Percentiles rank a stretch among this genome's conserved stretches.
These are phyloP conservation scores for Venustampulla echinocandica DNA, from an alignment of 495 filamentous ascomycete genomes.

Conservation along the genomic window DNA sequence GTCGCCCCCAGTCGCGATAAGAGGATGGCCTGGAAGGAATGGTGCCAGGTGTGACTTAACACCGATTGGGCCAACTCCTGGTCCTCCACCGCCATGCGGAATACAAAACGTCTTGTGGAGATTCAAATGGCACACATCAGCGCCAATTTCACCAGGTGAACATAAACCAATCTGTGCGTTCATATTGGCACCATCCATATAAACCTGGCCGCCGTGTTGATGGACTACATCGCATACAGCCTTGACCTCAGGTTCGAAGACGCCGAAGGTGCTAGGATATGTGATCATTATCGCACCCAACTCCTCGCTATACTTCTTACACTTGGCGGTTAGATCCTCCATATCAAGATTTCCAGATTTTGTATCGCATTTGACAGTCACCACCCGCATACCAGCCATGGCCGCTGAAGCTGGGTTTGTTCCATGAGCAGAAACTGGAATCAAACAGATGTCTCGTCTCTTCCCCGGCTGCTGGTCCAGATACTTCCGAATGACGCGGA, in stretches of 20 bases:
- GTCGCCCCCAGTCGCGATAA: constrained; percentile 54
- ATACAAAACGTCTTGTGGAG: constrained; percentile 99
- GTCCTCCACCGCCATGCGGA: constrained; percentile 92
- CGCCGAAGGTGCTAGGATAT: constrained; percentile 93
- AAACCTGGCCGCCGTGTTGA: constrained; percentile 84
- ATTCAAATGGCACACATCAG: constrained; percentile 96
- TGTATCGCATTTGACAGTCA: constrained; percentile 84
- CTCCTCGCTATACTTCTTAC: constrained; percentile 74
- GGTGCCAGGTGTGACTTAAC: constrained; percentile 73
- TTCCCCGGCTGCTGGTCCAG: constrained; percentile 53
- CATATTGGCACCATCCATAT: constrained; percentile 99
- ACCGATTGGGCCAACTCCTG: constrained; percentile 91
- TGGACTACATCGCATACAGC: constrained; percentile 82
- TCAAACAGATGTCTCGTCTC: constrained; percentile 88
- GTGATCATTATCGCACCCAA: constrained; percentile 97
- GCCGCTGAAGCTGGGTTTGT: constrained; percentile 95
- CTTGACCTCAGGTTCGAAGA: constrained; percentile 90
- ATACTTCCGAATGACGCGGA: constrained; percentile 87
- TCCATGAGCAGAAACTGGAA: constrained; percentile 93
- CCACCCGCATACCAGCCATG: constrained; percentile 96
- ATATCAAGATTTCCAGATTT: constrained; percentile 89
- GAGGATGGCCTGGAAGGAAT: constrained; percentile 70
- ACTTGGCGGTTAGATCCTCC: constrained; percentile 76
- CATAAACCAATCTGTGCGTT: constrained; percentile 97
- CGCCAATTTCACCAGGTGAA: constrained; percentile 93